These are phyloP conservation scores for Ophiosphaerella korrae DNA, from an alignment of 2,329 filamentous ascomycete species.

Conservation along the genomic window DNA sequence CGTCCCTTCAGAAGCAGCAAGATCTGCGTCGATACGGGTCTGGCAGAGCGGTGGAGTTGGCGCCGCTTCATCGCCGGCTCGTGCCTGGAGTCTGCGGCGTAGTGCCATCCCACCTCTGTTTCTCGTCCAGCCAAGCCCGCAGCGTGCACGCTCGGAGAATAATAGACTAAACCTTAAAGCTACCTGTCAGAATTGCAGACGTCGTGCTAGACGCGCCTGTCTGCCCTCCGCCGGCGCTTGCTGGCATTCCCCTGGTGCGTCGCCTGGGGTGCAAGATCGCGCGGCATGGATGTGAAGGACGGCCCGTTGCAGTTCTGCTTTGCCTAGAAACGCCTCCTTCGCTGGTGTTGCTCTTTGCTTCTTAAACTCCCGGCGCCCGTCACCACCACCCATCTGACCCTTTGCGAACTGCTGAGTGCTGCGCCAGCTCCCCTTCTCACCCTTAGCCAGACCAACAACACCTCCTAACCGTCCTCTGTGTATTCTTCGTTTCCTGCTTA, in stretches of 20 bases:
- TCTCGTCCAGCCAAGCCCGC: constrained; percentile 29
- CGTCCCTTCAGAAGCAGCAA: constrained; percentile 41
- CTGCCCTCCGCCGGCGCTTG: constrained; percentile 31
- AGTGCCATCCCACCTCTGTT: constrained; percentile 33
- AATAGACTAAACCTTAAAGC: constrained; percentile 44
- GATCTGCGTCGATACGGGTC: constrained; percentile 34
- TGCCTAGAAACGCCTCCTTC: constrained; percentile 42
- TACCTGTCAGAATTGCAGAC: constrained; percentile 44
- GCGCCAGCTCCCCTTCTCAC: constrained; percentile 27
- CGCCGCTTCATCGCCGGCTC: constrained; percentile 41
- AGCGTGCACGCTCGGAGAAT: constrained; percentile 45
- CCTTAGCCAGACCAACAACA: constrained; percentile 4
- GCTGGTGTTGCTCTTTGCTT: constrained; percentile 25
- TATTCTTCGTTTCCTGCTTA: constrained; percentile 6
- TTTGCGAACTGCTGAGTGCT: constrained; percentile 41
- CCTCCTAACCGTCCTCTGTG: constrained; percentile 16
- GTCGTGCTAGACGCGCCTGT: constrained; percentile 37
- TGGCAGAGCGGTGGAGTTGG: constrained; percentile 31
- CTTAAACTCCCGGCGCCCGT: constrained; percentile 38
- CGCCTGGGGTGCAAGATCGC: constrained; percentile 36
- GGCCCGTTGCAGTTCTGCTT: constrained; percentile 48
- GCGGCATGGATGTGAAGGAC: constrained; percentile 40
- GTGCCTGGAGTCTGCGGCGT: constrained; percentile 42
- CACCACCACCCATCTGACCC: constrained; percentile 26
- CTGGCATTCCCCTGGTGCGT: constrained; percentile 35